Evolutionary conservation across 1,284 basidiomycete genomes (phyloP).

Genomic region (Boletus smithii): DNA sequence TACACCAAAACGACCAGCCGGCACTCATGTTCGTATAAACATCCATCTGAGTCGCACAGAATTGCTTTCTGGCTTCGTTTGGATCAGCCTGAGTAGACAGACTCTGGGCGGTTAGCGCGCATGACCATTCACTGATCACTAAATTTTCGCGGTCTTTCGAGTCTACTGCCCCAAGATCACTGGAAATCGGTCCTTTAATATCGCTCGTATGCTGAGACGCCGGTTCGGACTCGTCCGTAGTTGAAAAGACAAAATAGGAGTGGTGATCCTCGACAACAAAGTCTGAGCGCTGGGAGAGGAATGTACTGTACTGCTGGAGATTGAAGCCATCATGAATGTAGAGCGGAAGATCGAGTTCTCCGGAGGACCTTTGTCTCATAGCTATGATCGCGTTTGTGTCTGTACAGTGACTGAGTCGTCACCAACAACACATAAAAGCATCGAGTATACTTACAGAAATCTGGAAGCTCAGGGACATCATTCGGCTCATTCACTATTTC

Average conservation of each 20-base stretch:
- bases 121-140: slow-evolving; percentile 72
- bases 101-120: slow-evolving; percentile 61
- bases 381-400: slow-evolving; percentile 23
- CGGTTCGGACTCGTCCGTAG: slow-evolving; percentile 43
- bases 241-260: slow-evolving; percentile 68
- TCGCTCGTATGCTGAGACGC: slow-evolving; percentile 51
- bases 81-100: slow-evolving; percentile 48
- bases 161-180: slow-evolving; percentile 41
- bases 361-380: slow-evolving; percentile 21
- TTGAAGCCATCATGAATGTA: slow-evolving; percentile 79
- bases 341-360: slow-evolving; percentile 49
- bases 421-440: not conserved
- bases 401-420: not conserved
- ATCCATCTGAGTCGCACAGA: slow-evolving; percentile 62
- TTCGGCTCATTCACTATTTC: slow-evolving; percentile 75
- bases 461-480: slow-evolving; percentile 43
- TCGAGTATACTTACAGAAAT: slow-evolving; percentile 46
- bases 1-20: slow-evolving; percentile 77
- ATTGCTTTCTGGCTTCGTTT: slow-evolving; percentile 46
- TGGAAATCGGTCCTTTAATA: slow-evolving; percentile 42
- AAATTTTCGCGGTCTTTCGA: slow-evolving; percentile 52
- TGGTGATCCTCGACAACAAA: slow-evolving; percentile 79
- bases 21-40: slow-evolving; percentile 58
- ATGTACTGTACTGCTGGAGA: slow-evolving; percentile 53
- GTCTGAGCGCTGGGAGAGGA: slow-evolving; percentile 53